Evolutionary conservation across 2,329 filamentous ascomycete species (phyloP), one percentile per base, ranked within the genome.

Genomic region (Allantophomopsis cytisporea): DNA sequence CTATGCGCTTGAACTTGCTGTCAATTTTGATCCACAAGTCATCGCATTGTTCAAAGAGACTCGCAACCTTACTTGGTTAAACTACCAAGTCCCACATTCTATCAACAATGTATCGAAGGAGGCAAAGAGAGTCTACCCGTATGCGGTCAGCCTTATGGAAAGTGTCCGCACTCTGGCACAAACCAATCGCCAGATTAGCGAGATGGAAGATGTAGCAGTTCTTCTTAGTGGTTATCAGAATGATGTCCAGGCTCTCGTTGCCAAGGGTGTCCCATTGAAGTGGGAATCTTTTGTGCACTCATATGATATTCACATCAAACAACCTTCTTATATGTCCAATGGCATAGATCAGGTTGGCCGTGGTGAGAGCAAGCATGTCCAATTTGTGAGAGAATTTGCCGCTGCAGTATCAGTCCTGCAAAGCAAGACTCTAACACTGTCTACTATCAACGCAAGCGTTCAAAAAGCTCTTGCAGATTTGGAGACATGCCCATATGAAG

Each of bases 31-130:
- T 55, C 80, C 84, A 11, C 91, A 98, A 56, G 85, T 96, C 41
- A 98, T 98, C 55, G 88, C 89, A 0, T 67, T 99, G 8, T 99
- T 98, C 71, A 99, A 99, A 56, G 91, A 99, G 64, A 94, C 94
- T 18, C 79, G 93, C 32, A 98, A 98, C 54, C 66, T 99, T 34
- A 78, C 86, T 11, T 98, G 91, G 89, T 79, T 94, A 45, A 91
- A 86, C 48, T 98, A 87, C 58, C 81, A 85, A 41, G 85, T 98
- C 17, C 93, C 93, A 7, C 91, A 98, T 59, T 79, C 84, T 12
- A 86, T 98, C 54, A 93, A 82, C 60, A 96, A 86, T 46, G 86
- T 94, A 39, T 94, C 93, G 1, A 98, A 96, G 60, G 91, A 98
- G 57, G 93, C 91, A n/a, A 94, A 95, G 62, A 77, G 91, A 39